phyloP scores from a whole-genome alignment of 108 stramenopile species.

The Pseudonitzschia multiseries region DNA sequence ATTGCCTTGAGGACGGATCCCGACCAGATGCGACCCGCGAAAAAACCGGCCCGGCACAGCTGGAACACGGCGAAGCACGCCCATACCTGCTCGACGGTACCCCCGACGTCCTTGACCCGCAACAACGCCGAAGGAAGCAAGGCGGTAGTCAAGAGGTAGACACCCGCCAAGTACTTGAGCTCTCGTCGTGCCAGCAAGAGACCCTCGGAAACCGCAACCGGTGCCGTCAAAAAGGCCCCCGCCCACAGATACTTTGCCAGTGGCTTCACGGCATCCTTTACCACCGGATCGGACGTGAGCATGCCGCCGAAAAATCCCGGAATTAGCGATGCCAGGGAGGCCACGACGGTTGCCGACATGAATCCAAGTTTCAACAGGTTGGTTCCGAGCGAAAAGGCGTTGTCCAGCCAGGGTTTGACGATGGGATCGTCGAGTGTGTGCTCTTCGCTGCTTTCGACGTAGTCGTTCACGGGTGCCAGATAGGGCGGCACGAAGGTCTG shows the following conservation, averaged over 20 bases:
- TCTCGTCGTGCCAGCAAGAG: constrained; percentile 76
- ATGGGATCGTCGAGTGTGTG: constrained; percentile 33
- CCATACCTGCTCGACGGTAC: constrained; percentile 80
- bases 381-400: constrained; percentile 42
- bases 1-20: constrained; percentile 13
- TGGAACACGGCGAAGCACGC: constrained; percentile 81
- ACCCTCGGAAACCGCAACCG: constrained; percentile 86
- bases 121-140: constrained; percentile 70
- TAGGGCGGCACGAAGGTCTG: constrained; percentile 76
- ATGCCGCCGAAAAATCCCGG: constrained; percentile 64
- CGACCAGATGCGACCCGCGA: constrained; percentile 67
- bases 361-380: constrained; percentile 67
- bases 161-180: constrained; percentile 62
- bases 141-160: constrained; percentile 77
- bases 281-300: constrained; percentile 63
- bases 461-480: constrained; percentile 47
- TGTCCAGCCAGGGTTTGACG: constrained; percentile 44
- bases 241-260: constrained; percentile 68
- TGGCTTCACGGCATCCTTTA: constrained; percentile 73
- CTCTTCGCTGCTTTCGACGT: constrained; percentile 18
- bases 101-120: constrained; percentile 58
- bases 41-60: constrained; percentile 75
- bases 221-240: constrained; percentile 75
- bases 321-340: constrained; percentile 61
- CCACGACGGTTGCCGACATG: constrained; percentile 53